Conservation (phyloP, 2,329 filamentous ascomycete genomes). For the Colletotrichum eleusines region DNA sequence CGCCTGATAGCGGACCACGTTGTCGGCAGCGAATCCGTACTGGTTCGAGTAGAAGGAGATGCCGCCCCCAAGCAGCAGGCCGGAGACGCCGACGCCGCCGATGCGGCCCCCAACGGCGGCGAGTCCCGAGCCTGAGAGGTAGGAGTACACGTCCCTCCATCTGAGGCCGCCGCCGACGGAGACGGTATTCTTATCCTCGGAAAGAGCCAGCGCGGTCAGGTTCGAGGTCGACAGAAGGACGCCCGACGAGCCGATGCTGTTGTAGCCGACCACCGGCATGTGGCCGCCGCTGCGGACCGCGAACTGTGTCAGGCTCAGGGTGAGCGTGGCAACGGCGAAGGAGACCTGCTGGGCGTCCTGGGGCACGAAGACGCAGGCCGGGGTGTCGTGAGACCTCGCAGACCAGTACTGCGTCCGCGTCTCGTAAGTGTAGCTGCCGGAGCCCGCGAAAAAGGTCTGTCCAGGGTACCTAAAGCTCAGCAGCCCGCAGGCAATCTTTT, state of each 20-base stretch:
- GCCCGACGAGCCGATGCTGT: constrained; percentile 46
- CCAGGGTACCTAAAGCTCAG: constrained; percentile 14
- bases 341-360: constrained; percentile 44
- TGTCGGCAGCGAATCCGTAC: constrained; percentile 47
- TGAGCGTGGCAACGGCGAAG: constrained; percentile 45
- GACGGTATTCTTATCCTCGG: constrained; percentile 46
- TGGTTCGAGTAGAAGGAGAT: constrained; percentile 50
- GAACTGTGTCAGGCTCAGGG: constrained; percentile 42
- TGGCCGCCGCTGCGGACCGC: constrained; percentile 48
- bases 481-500: constrained; percentile 16
- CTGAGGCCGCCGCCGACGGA: constrained; percentile 49
- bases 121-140: constrained; percentile 44
- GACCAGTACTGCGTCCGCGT: constrained; percentile 36
- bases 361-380: constrained; percentile 47
- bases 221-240: constrained; percentile 53
- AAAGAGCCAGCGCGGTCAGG: constrained; percentile 49
- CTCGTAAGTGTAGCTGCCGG: constrained; percentile 28
- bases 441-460: constrained; percentile 17
- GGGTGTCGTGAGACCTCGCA: constrained; percentile 23
- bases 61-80: constrained; percentile 49
- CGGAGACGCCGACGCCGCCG: constrained; percentile 48
- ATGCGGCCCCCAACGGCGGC: constrained; percentile 47
- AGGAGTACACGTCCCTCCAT: constrained; percentile 49
- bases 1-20: constrained; percentile 54
- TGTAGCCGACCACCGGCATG: constrained; percentile 47